Base-by-base conservation (phyloP, 352 stramenopile genomes). In the Phytophthora cactorum region DNA sequence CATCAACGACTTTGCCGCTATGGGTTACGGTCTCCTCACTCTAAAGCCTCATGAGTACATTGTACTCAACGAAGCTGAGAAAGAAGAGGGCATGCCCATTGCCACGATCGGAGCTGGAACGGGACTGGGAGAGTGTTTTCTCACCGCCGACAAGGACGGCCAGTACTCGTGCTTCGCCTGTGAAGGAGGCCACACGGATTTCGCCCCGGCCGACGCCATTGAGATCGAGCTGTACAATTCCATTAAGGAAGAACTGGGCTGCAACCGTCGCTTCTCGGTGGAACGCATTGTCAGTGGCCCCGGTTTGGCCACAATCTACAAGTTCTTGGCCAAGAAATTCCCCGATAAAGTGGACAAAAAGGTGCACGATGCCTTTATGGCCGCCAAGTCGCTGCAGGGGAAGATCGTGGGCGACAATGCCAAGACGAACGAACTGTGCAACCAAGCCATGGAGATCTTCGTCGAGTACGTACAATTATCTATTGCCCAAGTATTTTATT, bases 1-100 rank as follows among this genome's bases (percentile, higher is more conserved):
- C 34, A 97, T 99, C 52, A 99, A 99, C 72, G 97, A 99, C 78
- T 99, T 99, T 80, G 95, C 97, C 0, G 97, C 95, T 29, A 97
- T 98, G 75, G 97, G 97, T 46, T 99, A 99, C 78, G 97, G 97
- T 14, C 85, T 98, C 34, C 79, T 99, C 4, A 99, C 97, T 57
- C 78, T 99, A 27, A 90, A 98, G 74, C 76, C 88, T 39, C 82
- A 97, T 52, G 90, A 96, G 64, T 97, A 98, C 76, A 93, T 97
- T 59, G 70, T 96, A 36, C 82, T 94, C n/a, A 94, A 97, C 67
- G 86, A 95, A 47, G 86, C 75, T 27, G 63, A 81, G 22, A 79
- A 75, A 36, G 76, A 88, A 54, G 79, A 93, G 53, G 72, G 80
- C 9, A 91, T 86, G 36, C 96, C 96, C 17, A 99, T 98, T 59